These are phyloP conservation scores for Xylariaceae sp. DNA, from an alignment of 2,329 filamentous ascomycete species.

Conservation along the genomic window DNA sequence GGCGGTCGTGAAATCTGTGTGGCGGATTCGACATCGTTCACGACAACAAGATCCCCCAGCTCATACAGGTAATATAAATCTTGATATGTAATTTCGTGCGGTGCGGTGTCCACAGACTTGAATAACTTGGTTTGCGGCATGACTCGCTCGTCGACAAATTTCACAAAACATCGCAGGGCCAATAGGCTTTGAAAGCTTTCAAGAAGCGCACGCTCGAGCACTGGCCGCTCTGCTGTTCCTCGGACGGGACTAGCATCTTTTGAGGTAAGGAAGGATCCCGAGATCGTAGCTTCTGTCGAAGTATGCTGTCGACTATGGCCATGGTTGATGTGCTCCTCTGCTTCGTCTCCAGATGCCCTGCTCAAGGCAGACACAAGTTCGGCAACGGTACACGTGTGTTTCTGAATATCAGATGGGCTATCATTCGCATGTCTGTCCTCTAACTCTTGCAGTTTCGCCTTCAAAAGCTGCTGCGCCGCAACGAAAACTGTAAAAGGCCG, in stretches of 20 bases:
- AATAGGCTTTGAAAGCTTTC: slow-evolving; percentile 4
- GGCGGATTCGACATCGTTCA: background rate
- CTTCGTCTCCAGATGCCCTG: background rate
- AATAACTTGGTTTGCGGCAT: slow-evolving; percentile 1
- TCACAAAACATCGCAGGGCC: slow-evolving; percentile 5
- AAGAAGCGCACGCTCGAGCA: background rate
- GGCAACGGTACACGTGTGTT: too few species aligned
- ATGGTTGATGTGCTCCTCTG: too few species aligned
- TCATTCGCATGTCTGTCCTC: too few species aligned
- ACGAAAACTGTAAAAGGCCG: slow-evolving; percentile 2
- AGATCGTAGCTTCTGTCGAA: too few species aligned
- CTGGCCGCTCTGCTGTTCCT: background rate
- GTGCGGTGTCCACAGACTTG: too few species aligned
- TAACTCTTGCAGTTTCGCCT: background rate
- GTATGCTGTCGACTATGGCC: too few species aligned
- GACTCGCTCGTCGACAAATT: slow-evolving; percentile 4
- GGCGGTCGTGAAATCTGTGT: background rate
- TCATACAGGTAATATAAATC: background rate
- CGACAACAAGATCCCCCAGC: background rate
- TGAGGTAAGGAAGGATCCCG: too few species aligned
- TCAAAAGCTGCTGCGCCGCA: background rate
- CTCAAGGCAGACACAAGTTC: background rate
- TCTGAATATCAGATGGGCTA: background rate
- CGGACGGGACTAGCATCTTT: too few species aligned
- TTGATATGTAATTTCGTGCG: background rate